Evolutionary conservation across 495 filamentous ascomycete genomes (phyloP), one percentile per base, ranked within the genome.

Genomic region (Xanthoparmelia taractica): DNA sequence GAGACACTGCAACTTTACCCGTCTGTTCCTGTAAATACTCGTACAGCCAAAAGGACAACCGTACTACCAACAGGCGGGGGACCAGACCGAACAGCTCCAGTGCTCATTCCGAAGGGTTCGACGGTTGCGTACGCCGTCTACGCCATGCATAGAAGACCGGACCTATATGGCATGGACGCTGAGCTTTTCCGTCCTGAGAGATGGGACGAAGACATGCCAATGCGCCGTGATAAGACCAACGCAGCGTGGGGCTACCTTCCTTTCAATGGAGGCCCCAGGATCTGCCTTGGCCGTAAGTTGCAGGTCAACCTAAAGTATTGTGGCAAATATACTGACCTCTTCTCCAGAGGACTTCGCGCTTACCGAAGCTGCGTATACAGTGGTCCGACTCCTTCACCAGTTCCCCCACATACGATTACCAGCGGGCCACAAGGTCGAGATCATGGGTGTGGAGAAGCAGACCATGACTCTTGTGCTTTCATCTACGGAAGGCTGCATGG

Each of bases 61-160:
- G 73, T 73, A 34, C 70, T 84, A 8, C 82, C 82, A 8, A 67
- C 68, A 12, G 82, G 82, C 58, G 82, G 82, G 20, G 82, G 81
- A 8, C 73, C 73, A 1, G 76, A 81, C 63, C 75, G 79, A 40
- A 66, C 60, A 23, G 69, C 72, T 12, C 74, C 75, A 0, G 70
- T 77, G 38, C 61, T 77, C 23, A 45, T 77, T 60, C 63, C 66
- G 6, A 69, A 73, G 57, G 75, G 77, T 25, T 59, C 68, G 20
- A 64, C 67, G 36, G 70, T 83, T 2, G 73, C 71, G 6, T 83
- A 73, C 63, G 74, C 68, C 34, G 61, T 73, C 0, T 79, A 81
- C 61, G 65, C 72, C 15, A 74, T 84, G 65, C 79, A 84, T 60
- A 78, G 79, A 2, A 72, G 74, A 25, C 74, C 76, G 48, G 77